These are phyloP conservation scores for Eutypella sp. DNA, from an alignment of 2,329 filamentous ascomycete species.

Conservation along the genomic window DNA sequence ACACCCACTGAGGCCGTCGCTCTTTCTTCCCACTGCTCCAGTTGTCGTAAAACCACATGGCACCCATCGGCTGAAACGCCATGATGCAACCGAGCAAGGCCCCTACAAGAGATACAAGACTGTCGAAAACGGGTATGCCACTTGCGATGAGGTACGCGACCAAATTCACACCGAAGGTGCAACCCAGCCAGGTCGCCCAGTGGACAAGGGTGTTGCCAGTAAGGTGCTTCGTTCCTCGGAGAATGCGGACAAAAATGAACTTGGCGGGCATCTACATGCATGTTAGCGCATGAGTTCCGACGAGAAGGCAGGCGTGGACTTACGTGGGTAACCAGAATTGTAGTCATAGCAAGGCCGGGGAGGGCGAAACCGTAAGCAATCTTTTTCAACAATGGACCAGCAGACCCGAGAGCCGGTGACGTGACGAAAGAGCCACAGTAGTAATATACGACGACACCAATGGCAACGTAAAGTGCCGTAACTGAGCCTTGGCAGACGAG, in stretches of 20 bases:
- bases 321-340: constrained; percentile 26
- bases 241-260: constrained; percentile 29
- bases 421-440: constrained; percentile 61
- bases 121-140: constrained; percentile 9
- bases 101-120: constrained; percentile 13
- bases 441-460: constrained; percentile 55
- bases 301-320: too few relatives aligned
- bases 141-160: constrained; percentile 19
- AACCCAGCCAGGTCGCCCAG: constrained; percentile 26
- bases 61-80: constrained; percentile 29
- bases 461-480: constrained; percentile 51
- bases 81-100: constrained; percentile 15
- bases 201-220: constrained; percentile 24
- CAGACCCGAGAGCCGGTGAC: constrained; percentile 56
- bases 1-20: constrained; percentile 19
- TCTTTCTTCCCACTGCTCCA: constrained; percentile 24
- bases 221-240: constrained; percentile 25
- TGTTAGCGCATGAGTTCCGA: too few relatives aligned
- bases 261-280: too few relatives aligned
- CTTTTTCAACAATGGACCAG: constrained; percentile 55
- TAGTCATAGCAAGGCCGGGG: constrained; percentile 45
- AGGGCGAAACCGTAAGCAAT: constrained; percentile 56
- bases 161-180: constrained; percentile 17
- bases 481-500: constrained; percentile 55
- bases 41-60: constrained; percentile 33